Conservation (phyloP, 306 rosid species). For the Gillenia trifoliata region DNA sequence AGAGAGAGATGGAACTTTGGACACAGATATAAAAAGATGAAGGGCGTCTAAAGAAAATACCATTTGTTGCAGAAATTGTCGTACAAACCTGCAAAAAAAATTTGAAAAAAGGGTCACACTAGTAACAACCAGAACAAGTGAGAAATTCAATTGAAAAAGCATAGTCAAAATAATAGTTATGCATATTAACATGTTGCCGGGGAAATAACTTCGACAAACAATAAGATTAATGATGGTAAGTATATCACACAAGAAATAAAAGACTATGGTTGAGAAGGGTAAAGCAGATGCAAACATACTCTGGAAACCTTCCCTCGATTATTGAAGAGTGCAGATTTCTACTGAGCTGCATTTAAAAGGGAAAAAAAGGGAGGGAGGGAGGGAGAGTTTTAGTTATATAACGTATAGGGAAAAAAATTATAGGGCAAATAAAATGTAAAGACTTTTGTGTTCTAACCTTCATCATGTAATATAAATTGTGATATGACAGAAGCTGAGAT, state of each 20-base stretch:
- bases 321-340: slow-evolving; percentile 79
- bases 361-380: background rate
- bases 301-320: slow-evolving; percentile 68
- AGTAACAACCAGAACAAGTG: slow-evolving; percentile 18
- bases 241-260: background rate
- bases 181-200: no score
- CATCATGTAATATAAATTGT: slow-evolving; percentile 86
- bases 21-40: background rate
- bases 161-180: background rate
- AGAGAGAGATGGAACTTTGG: background rate
- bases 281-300: slow-evolving; percentile 48
- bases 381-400: background rate
- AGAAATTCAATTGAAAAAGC: slow-evolving; percentile 9
- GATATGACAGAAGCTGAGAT: slow-evolving; percentile 94
- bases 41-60: slow-evolving; percentile 29
- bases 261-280: background rate
- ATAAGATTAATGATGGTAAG: background rate
- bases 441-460: slow-evolving; percentile 43
- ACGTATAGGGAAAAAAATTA: background rate
- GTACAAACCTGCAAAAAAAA: slow-evolving; percentile 71
- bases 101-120: background rate
- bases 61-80: slow-evolving; percentile 73
- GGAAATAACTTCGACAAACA: background rate
- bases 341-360: slow-evolving; percentile 63
- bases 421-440: background rate